These are phyloP conservation scores for Capsicum chinense DNA, from an alignment of 257 asterid species.

Conservation along the genomic window DNA sequence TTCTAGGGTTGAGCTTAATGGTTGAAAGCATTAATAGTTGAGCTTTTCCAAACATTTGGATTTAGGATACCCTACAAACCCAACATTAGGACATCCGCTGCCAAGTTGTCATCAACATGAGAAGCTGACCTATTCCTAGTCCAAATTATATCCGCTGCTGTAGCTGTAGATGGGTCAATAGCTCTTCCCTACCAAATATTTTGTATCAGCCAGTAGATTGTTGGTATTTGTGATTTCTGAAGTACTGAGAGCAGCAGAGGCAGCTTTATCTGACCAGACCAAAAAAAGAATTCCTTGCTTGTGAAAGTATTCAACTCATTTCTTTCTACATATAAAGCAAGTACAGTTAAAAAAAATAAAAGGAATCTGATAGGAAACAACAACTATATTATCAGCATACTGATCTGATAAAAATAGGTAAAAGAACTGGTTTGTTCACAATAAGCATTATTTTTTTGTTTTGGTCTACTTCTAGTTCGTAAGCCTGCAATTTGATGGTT, in stretches of 20 bases:
- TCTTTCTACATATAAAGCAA: constrained; percentile 54
- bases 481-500: constrained; percentile 56
- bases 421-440: constrained; percentile 94
- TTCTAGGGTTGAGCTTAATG: no score
- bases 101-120: constrained; percentile 38
- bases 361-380: constrained; percentile 21
- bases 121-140: constrained; percentile 49
- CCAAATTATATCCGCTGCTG: constrained; percentile 81
- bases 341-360: constrained; percentile 17
- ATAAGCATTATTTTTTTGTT: constrained; percentile 92
- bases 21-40: constrained; percentile 84
- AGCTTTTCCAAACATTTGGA: constrained; percentile 84
- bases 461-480: constrained; percentile 84
- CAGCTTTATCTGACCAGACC: constrained; percentile 99
- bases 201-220: constrained; percentile 48
- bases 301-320: constrained; percentile 84
- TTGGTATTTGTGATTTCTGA: constrained; percentile 31
- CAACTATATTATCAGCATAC: constrained; percentile 33
- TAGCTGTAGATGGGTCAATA: constrained; percentile 76
- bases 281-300: constrained; percentile 75
- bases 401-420: constrained; percentile 79
- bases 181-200: constrained; percentile 79
- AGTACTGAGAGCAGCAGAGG: constrained; percentile 55
- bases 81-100: constrained; percentile 39
- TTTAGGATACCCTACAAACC: constrained; percentile 95